Evolutionary conservation across 306 rosid genomes (phyloP).

Genomic region (Malus sieversii): DNA sequence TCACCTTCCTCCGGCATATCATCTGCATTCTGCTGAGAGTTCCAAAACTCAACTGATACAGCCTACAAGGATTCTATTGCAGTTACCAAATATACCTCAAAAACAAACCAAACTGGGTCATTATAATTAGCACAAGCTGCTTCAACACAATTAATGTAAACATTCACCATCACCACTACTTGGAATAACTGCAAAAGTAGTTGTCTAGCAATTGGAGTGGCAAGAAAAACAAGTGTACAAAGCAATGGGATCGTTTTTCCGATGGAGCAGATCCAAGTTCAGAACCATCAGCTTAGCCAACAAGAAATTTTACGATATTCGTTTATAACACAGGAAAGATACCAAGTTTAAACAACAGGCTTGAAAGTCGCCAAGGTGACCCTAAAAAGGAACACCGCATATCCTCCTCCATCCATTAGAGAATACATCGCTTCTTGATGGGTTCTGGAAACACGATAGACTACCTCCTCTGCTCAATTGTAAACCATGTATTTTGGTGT

Average conservation of each 20-base stretch:
- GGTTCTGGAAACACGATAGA: not conserved
- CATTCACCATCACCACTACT: not conserved
- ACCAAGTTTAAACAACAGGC: not conserved
- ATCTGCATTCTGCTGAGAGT: no score
- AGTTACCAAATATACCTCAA: no score
- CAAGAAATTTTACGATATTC: not conserved
- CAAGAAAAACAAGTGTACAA: not conserved
- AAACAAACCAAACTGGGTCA: no score
- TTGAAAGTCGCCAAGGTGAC: not conserved
- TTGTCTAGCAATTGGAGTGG: not conserved
- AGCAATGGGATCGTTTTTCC: not conserved
- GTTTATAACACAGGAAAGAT: not conserved
- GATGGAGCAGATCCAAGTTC: not conserved
- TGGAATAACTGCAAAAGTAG: not conserved
- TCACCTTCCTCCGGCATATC: no score
- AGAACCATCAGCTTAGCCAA: not conserved
- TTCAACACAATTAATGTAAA: not conserved
- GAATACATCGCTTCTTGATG: not conserved
- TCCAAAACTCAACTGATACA: no score
- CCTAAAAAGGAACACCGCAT: no score
- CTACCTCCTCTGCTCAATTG: constrained; percentile 43
- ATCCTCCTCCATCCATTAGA: not conserved
- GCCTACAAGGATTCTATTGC: no score
- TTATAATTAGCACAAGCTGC: not conserved
- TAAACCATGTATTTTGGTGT: constrained; percentile 99